Base-by-base conservation (phyloP, 768 basidiomycete species). In the Tephrocybe sp. region DNA sequence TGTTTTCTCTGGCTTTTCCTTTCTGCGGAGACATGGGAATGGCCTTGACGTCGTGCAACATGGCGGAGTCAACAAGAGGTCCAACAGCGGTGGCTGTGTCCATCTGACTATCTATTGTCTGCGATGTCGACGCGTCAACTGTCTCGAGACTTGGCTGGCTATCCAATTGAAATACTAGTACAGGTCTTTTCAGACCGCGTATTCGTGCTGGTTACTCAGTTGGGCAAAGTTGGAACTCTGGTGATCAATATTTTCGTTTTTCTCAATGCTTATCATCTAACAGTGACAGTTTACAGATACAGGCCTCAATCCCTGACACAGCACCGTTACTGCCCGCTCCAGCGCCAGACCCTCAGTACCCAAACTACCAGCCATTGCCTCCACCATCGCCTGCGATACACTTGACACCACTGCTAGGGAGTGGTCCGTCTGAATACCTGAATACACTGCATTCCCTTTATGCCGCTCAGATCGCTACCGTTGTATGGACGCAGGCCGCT, bases 201-300 rank as follows among this genome's bases (percentile, higher is more conserved):
- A 11, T 73, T 98, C 16, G 84, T 97, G n/a, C 74, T 97, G 19
- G 76, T 98, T 45, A 94, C 92, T 1, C 95, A 98, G 66, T 64
- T 92, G 53, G 89, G 90, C 31, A 95, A 93, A 79, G 86, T 96
- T 11, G 95, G 95, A 48, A 84, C 78, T 62, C 64, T 98, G 70
- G 93, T 96, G 63, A 65, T 69, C 59, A 37, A 35, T 13, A 24
- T 45, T 27, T 34, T 49, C 34, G 35, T 12, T 16, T 28, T n/a
- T 48, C 44, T 15, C 50, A 48, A 44, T 26, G 21, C 36, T 55
- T 44, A 40, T 31, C 25, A n/a, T 32, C 19, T 26, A 47, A 46
- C 31, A 26, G 44, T 26, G 28, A n/a, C n/a, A 30, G 36, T 24
- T 39, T 28, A 53, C 59, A 95, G 92, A 88, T 93, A 42, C 90